Evolutionary conservation across 2,329 filamentous ascomycete genomes (phyloP).

Genomic region (Fusarium acutatum): DNA sequence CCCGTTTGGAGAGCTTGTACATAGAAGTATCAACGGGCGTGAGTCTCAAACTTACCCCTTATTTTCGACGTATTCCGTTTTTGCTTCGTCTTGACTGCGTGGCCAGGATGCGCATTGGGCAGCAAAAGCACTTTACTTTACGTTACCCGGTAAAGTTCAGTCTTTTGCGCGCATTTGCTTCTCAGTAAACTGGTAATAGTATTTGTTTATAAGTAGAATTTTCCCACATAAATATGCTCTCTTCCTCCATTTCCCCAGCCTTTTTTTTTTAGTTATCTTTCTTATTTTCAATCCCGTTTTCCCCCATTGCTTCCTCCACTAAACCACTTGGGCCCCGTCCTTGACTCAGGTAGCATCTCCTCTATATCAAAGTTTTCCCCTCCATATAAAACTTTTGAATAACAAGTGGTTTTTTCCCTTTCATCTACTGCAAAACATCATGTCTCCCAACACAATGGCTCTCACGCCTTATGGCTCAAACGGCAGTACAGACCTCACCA

Average conservation of each 20-base stretch:
- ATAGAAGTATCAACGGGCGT: background rate
- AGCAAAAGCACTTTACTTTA: slow-evolving; percentile 40
- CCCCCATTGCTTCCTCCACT: slow-evolving; percentile 6
- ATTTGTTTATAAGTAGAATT: slow-evolving; percentile 16
- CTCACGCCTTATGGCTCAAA: slow-evolving; percentile 48
- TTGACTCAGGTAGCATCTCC: slow-evolving; percentile 7
- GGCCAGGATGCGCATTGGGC: slow-evolving; percentile 39
- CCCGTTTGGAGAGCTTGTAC: slow-evolving; percentile 7
- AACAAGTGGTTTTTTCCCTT: slow-evolving; percentile 9
- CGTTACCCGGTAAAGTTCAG: slow-evolving; percentile 33
- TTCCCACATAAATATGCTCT: slow-evolving; percentile 21
- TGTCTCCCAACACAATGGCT: slow-evolving; percentile 41
- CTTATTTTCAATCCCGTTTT: slow-evolving; percentile 6
- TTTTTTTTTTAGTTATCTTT: background rate
- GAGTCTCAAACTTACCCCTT: slow-evolving; percentile 22
- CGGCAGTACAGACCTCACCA: slow-evolving; percentile 64
- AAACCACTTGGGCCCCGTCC: background rate
- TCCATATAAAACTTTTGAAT: background rate
- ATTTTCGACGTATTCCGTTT: slow-evolving; percentile 2
- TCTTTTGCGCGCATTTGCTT: background rate
- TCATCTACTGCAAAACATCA: slow-evolving; percentile 29
- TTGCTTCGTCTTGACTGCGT: slow-evolving; percentile 27
- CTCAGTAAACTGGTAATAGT: slow-evolving; percentile 28
- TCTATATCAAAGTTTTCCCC: background rate
- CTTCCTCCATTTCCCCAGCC: slow-evolving; percentile 19